Conservation (phyloP, 1,284 basidiomycete species). For the Neonothopanus nambi region DNA sequence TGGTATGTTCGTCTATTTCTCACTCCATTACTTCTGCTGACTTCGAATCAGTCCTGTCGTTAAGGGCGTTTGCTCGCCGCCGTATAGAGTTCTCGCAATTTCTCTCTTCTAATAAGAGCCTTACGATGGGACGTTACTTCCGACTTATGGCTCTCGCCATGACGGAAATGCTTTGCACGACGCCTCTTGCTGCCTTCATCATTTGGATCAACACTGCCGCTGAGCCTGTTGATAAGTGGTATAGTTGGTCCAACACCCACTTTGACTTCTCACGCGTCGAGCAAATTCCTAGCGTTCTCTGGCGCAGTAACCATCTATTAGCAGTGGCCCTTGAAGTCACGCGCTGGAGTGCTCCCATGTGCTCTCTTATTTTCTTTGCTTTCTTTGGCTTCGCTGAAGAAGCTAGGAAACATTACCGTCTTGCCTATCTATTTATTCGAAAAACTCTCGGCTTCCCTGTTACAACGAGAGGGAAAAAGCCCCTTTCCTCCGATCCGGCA, state of each 20-base stretch:
- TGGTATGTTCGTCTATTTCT: slow-evolving; percentile 28
- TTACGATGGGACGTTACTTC: slow-evolving; percentile 44
- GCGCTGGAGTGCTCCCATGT: slow-evolving; percentile 43
- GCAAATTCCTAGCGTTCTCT: slow-evolving; percentile 38
- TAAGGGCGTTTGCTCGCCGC: slow-evolving; percentile 34
- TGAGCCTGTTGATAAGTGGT: slow-evolving; percentile 41
- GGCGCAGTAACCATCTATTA: slow-evolving; percentile 25
- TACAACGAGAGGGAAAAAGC: too few species aligned
- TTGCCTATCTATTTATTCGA: background rate
- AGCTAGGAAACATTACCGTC: slow-evolving; percentile 57
- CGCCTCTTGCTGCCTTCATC: slow-evolving; percentile 12
- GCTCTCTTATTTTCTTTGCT: slow-evolving; percentile 57
- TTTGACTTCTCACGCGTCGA: slow-evolving; percentile 41
- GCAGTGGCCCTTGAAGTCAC: slow-evolving; percentile 32
- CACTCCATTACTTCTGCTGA: slow-evolving; percentile 2
- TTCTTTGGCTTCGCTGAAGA: slow-evolving; percentile 74
- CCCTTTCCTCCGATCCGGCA: too few species aligned
- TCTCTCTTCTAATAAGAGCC: slow-evolving; percentile 28
- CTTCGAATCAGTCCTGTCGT: slow-evolving; percentile 33
- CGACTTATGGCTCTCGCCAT: slow-evolving; percentile 48
- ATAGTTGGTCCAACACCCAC: slow-evolving; percentile 58
- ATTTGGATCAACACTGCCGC: slow-evolving; percentile 21
- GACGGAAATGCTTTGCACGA: slow-evolving; percentile 2
- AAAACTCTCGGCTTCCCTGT: too few species aligned
- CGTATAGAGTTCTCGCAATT: slow-evolving; percentile 38